phyloP scores from a whole-genome alignment of 2,329 filamentous ascomycete genomes.

The Colletotrichum coccodes region DNA sequence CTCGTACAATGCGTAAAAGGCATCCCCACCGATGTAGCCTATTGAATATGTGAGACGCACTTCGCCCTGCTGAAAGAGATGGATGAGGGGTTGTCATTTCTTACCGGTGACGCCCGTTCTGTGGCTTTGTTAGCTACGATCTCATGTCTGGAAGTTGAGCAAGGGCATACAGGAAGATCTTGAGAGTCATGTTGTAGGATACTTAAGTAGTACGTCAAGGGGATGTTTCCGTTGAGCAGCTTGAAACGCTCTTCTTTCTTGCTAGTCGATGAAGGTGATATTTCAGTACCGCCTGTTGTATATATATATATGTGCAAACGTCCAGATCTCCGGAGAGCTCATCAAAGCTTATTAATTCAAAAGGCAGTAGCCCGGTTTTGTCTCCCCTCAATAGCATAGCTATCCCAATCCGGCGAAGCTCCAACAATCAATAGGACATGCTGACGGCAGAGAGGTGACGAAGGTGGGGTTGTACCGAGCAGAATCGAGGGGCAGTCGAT shows the following conservation, averaged over 20 bases:
- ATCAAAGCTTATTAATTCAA: constrained; percentile 20
- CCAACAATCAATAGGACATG: background rate
- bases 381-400: background rate
- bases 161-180: constrained; percentile 53
- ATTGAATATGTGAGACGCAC: background rate
- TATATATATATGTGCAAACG: background rate
- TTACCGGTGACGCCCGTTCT: constrained; percentile 58
- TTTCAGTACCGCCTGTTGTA: background rate
- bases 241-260: background rate
- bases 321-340: background rate
- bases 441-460: background rate
- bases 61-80: background rate
- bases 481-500: constrained; percentile 5
- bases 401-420: background rate
- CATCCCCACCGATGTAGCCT: constrained; percentile 65
- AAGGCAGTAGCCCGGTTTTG: background rate
- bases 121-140: background rate
- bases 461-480: constrained; percentile 2
- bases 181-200: constrained; percentile 46
- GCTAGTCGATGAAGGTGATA: background rate
- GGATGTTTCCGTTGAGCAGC: background rate
- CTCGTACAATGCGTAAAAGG: constrained; percentile 53
- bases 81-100: background rate
- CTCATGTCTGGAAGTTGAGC: background rate
- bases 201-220: background rate